These are phyloP conservation scores for Golubevia sp. DNA, from an alignment of 1,284 basidiomycete genomes.

Conservation along the genomic window DNA sequence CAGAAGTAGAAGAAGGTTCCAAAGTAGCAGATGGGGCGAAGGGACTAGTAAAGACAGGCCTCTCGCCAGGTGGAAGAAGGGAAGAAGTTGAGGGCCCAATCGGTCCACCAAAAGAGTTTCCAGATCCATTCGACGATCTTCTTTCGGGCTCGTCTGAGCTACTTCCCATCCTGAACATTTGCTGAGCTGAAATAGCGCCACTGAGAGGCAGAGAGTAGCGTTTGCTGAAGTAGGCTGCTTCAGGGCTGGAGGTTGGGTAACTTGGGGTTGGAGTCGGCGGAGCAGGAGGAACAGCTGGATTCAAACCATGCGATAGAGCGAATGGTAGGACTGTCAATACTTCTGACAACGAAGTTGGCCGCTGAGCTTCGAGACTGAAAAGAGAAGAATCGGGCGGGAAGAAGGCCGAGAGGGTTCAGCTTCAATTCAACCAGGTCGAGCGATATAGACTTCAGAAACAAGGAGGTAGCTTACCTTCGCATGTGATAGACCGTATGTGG, in stretches of 20 bases:
- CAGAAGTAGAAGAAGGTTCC: not conserved
- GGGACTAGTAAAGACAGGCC: slow-evolving; percentile 19
- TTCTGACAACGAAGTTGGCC: slow-evolving; percentile 12
- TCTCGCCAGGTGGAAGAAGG: slow-evolving; percentile 7
- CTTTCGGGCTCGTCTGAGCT: too few species aligned
- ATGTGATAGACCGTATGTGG: slow-evolving; percentile 47
- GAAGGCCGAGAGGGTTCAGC: not conserved
- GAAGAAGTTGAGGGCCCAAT: slow-evolving; percentile 3
- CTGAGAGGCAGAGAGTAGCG: slow-evolving; percentile 40
- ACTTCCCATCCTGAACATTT: too few species aligned
- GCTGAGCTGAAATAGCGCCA: slow-evolving; percentile 8
- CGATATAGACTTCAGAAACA: too few species aligned
- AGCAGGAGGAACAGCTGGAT: slow-evolving; percentile 30
- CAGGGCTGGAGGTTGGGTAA: slow-evolving; percentile 17
- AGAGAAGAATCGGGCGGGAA: not conserved
- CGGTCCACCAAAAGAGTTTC: not conserved
- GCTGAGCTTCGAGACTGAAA: slow-evolving; percentile 32
- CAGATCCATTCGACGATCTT: too few species aligned
- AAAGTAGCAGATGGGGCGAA: slow-evolving; percentile 12
- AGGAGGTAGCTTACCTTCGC: slow-evolving; percentile 16
- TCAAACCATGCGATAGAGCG: slow-evolving; percentile 42
- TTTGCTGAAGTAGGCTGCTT: slow-evolving; percentile 32
- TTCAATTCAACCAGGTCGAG: not conserved
- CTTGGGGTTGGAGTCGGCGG: slow-evolving; percentile 40
- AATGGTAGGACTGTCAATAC: slow-evolving; percentile 35